Base-by-base conservation (phyloP, 345 rosid species). In the Lumnitzera racemosa region DNA sequence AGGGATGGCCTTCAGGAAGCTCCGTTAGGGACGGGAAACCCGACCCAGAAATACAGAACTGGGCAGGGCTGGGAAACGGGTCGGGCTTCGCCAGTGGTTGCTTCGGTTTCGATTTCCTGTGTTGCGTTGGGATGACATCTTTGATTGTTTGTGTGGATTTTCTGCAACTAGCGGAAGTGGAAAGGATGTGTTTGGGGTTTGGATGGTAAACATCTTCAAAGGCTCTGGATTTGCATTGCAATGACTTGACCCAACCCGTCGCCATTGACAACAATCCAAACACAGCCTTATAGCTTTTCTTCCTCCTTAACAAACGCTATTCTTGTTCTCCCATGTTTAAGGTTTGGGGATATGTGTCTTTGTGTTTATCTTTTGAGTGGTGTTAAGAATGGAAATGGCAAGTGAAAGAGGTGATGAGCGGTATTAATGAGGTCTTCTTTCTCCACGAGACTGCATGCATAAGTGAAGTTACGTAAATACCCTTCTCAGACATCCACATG, bases 201-300 rank as follows among this genome's bases (percentile, higher is more conserved):
- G 95, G 87, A 53, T 64, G 80, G 69, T 75, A 72, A 65, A 90
- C 97, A 75, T 94, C 99, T 4, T 94, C 97, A 55, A 76, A 81
- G 27, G 99, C 97, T 67, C 89, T 82, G 0, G 99, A 90, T 67
- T 83, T 94, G 83, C 99, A 94, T 52, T 90, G 97, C 51, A 88
- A 61, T 2, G 97, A 90, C 67, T 90, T 94, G 55, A 94, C 83
- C 99, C 99, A 94, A 57, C 85, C 78, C 55, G 76, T 68, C 29
- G 96, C 90, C 97, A 88, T 90, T 46, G 41, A 47, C 62, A 53
- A 16, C 11, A 5, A 20, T 61, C 67, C 51, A n/a, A 3, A 66
- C 36, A 61, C 56, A 46, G 61, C 55, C 41, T 58, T 43, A 46
- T 20, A n/a, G 12, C 61, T n/a, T 64, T 43, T 23, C 47, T n/a